Base-by-base conservation (phyloP, 805 yeast genomes). In the Suhomyces sp. region DNA sequence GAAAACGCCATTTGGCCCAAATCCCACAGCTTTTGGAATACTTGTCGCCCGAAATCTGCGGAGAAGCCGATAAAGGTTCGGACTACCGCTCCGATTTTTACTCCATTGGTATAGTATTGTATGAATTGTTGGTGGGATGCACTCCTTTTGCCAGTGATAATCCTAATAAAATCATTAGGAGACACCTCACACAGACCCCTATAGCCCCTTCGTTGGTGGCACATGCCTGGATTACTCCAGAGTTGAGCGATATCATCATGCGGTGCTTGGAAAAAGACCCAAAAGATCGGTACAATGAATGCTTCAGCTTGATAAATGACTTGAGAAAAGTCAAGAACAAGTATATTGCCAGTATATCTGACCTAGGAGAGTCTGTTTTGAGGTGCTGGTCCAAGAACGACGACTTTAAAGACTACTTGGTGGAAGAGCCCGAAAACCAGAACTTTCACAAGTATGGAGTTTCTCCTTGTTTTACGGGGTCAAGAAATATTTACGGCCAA, bases 1-100 rank as follows among this genome's bases (percentile, higher is more conserved):
- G 83, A 24, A 67, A 72, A 29, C 60, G 69, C n/a, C 75, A 77
- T 53, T 63, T 72, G 52, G 59, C 65, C 48, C 67, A 65, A 27
- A 62, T 77, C 13, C 67, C 69, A 2, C 73, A 71, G 25, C 66
- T 73, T 52, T 59, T 79, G 19, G 80, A 81, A 0, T 80, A 73
- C 55, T 72, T 78, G 54, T 75, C 83, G 1, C 84, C 84, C 0
- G 84, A 80, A 59, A 68, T 74, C 5, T 71, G 78, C 21, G 76
- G 79, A 1, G 72, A 71, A 24, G 53, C 60, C 9, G 64, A 64
- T 27, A 60, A 69, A 12, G 60, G 69, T 4, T 78, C 76, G 19
- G 82, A 80, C 53, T 72, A 64, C 57, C 65, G 80, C 45, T 69
- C 83, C 0, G 84, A 80, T 58, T 67, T 78, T 45, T 80, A 79